These are phyloP conservation scores for Aleurites moluccanus DNA, from an alignment of 441 rosid species.

Conservation along the genomic window DNA sequence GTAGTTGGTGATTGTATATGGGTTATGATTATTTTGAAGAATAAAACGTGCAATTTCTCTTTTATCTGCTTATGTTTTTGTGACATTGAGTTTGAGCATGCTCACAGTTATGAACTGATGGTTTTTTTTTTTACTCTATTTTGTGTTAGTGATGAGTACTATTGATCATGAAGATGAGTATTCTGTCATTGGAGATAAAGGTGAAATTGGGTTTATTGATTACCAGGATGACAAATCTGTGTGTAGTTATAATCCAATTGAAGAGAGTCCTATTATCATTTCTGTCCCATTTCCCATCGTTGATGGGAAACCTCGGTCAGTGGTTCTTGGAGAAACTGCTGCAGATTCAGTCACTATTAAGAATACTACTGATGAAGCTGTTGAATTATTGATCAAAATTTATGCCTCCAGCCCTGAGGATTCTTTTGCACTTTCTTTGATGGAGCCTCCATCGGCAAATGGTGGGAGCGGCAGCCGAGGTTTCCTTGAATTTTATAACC, in stretches of 20 bases:
- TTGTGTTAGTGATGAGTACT: slow-evolving; percentile 30
- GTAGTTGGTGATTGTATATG: not conserved
- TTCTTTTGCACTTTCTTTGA: slow-evolving; percentile 47
- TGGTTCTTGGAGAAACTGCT: slow-evolving; percentile 44
- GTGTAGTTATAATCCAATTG: slow-evolving; percentile 35
- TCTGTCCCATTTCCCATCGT: slow-evolving; percentile 53
- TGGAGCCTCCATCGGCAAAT: slow-evolving; percentile 48
- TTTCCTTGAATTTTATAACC: slow-evolving; percentile 38
- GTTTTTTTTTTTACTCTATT: not conserved
- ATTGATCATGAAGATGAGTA: slow-evolving; percentile 33
- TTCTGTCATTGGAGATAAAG: slow-evolving; percentile 52
- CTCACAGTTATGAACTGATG: not conserved
- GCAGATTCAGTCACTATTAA: slow-evolving; percentile 37
- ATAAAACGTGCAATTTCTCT: not conserved
- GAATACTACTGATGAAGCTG: slow-evolving; percentile 45
- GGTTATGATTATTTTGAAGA: not conserved
- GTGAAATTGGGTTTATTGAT: slow-evolving; percentile 54
- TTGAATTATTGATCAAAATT: slow-evolving; percentile 56
- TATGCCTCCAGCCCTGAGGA: slow-evolving; percentile 49
- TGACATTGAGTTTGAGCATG: not conserved
- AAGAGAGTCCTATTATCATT: slow-evolving; percentile 42
- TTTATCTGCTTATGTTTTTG: not conserved
- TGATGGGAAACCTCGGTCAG: slow-evolving; percentile 48
- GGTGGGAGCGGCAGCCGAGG: slow-evolving; percentile 20
- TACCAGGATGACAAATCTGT: slow-evolving; percentile 46